Conservation (phyloP, 1,284 basidiomycete species). For the Ustilago lituana region DNA sequence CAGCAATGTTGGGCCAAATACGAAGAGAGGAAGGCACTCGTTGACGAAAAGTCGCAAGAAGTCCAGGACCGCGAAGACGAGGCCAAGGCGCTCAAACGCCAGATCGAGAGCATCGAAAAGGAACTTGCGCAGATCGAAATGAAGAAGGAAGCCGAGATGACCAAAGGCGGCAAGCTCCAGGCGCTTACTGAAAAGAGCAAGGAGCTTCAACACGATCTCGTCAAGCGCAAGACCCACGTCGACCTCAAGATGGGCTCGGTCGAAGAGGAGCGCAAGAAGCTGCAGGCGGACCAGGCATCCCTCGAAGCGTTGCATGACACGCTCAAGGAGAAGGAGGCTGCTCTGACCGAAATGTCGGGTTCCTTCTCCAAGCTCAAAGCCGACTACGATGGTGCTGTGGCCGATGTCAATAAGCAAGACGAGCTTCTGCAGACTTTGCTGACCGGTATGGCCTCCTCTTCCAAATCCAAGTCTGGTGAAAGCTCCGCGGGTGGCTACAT, state of each 20-base stretch:
- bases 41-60: conserved; percentile 64
- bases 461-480: conserved; percentile 71
- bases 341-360: conserved; percentile 34
- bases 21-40: conserved; percentile 67
- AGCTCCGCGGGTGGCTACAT: conserved; percentile 85
- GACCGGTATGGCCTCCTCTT: conserved; percentile 81
- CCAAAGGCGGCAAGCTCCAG: conserved; percentile 81
- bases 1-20: conserved; percentile 67
- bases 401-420: conserved; percentile 79
- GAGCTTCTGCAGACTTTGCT: conserved; percentile 94
- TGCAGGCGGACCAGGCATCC: conserved; percentile 72
- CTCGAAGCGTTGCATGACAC: conserved; percentile 68
- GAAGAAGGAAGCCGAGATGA: conserved; percentile 72
- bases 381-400: conserved; percentile 75
- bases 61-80: conserved; percentile 67
- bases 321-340: conserved; percentile 68
- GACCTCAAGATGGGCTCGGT: conserved; percentile 83
- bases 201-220: conserved; percentile 82
- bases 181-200: conserved; percentile 81
- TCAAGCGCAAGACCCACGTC: conserved; percentile 85
- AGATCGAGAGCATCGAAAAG: conserved; percentile 69
- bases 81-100: conserved; percentile 60
- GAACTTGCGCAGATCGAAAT: conserved; percentile 70
- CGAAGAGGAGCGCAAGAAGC: conserved; percentile 79
- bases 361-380: conserved; percentile 70